Evolutionary conservation across 2,329 filamentous ascomycete genomes (phyloP), one percentile per base, ranked within the genome.

Genomic region (Xylaria hypoxylon): DNA sequence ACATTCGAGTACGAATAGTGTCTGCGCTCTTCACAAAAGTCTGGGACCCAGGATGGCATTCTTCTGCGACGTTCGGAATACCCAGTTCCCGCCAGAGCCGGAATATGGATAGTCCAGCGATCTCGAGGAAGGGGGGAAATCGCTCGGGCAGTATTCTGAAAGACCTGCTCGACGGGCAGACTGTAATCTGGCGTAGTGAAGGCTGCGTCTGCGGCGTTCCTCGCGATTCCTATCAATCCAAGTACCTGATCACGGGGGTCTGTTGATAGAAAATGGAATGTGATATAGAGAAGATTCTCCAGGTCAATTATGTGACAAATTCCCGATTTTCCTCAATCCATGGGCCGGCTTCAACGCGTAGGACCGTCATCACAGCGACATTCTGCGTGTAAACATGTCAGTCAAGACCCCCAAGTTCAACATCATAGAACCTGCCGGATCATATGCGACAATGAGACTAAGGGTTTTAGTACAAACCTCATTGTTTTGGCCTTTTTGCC

Each of bases 231-330:
- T 22, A 67, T 22, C 5, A 69, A 19, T 2, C 44, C 57, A 47
- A 65, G 67, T 15, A 69, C 61, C 40, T 64, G 64, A 22, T 69
- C 67, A 1, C 67, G 67, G 5, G 67, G 64, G 33, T 69, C 64
- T 5, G 52, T 22, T 17, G 67, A 33, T 33, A 31, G 17, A 19
- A 67, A 67, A n/a, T 52, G 59, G 26, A 40, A 53, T 19, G 67
- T 64, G 24, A 62, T 17, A 19, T 64, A 67, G 31, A 69, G 52
- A 17, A 69, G 38, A 22, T 61, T 56, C 22, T 60, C 60, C 2
- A 67, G 58, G 8, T 59, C 33, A 11, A 62, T 26, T 4, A 45
- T 4, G 7, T 22, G 8, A 47, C 2, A 13, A 28, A 35, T 15
- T 38, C 28, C 1, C 31, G 31, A 6, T 13, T 3, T 24, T 11